Evolutionary conservation across 108 stramenopile species (phyloP).

Genomic region (Skeletonema costatum): DNA sequence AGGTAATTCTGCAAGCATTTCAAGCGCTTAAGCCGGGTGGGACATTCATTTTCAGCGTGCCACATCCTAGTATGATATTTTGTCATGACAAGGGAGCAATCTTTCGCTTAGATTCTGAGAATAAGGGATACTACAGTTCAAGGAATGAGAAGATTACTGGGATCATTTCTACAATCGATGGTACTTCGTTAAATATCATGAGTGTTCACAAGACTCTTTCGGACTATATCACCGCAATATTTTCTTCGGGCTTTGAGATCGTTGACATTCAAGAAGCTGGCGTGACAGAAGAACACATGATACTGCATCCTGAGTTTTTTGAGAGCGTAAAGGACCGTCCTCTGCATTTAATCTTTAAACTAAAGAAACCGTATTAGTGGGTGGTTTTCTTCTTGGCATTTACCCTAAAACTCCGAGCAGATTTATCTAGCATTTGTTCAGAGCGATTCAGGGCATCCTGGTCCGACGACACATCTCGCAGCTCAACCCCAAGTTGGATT

Average conservation of each 20-base stretch:
- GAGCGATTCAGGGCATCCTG: slow-evolving; percentile 7
- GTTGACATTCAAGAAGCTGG: slow-evolving; percentile 7
- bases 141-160: slow-evolving; percentile 4
- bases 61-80: slow-evolving; percentile 12
- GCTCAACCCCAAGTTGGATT: slow-evolving; percentile 24
- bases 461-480: slow-evolving; percentile 2
- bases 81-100: slow-evolving; percentile 14
- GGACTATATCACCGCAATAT: not conserved
- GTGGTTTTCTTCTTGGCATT: not conserved
- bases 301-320: slow-evolving; percentile 2
- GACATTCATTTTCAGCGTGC: slow-evolving; percentile 5
- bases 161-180: slow-evolving; percentile 1
- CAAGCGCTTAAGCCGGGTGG: slow-evolving; percentile 8
- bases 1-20: slow-evolving; percentile 4
- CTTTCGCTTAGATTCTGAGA: slow-evolving; percentile 10
- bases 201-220: not conserved
- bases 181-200: not conserved
- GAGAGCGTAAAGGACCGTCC: slow-evolving; percentile 2
- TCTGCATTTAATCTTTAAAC: not conserved
- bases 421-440: slow-evolving; percentile 15
- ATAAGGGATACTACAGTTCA: not conserved
- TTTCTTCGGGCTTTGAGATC: not conserved
- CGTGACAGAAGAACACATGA: not conserved
- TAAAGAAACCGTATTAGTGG: not conserved
- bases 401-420: slow-evolving; percentile 24